A percentile compares a stretch with the other conserved stretches of the same genome.
Evolutionary conservation across 1,284 basidiomycete genomes (phyloP).

Genomic region (Limonomyces culmigenus): DNA sequence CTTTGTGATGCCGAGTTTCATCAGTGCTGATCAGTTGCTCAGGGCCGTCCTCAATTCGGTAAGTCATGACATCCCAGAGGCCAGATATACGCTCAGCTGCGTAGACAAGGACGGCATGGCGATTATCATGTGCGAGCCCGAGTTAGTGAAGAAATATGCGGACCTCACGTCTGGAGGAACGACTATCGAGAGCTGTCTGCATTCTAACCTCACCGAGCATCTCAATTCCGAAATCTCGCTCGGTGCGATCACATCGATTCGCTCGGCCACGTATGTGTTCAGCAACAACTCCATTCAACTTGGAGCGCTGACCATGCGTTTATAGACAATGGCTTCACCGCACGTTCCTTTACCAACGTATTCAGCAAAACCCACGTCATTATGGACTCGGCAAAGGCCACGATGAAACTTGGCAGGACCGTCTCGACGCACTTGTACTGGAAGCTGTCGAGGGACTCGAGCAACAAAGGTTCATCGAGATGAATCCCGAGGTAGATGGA

Average conservation of each 20-base stretch:
- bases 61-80: constrained; percentile 6
- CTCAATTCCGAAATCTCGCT: constrained; percentile 86
- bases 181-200: constrained; percentile 71
- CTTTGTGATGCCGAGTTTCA: neutral
- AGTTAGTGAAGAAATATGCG: constrained; percentile 58
- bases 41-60: constrained; percentile 93
- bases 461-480: constrained; percentile 38
- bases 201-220: constrained; percentile 73
- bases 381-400: constrained; percentile 50
- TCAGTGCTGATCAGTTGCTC: constrained; percentile 7
- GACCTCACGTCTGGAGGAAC: constrained; percentile 49
- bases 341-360: constrained; percentile 73
- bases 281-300: no score
- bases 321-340: constrained; percentile 57
- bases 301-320: no score
- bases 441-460: constrained; percentile 45
- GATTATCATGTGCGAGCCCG: constrained; percentile 63
- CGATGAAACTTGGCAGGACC: constrained; percentile 49
- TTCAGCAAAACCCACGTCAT: constrained; percentile 65
- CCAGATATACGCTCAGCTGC: constrained; percentile 7
- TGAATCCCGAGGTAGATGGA: constrained; percentile 16
- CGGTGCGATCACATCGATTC: constrained; percentile 54
- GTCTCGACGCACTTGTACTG: constrained; percentile 55
- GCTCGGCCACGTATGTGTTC: constrained; percentile 26
- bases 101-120: constrained; percentile 64